phyloP scores from a whole-genome alignment of 805 yeast genomes.

The Cyberlindnera saturnus region DNA sequence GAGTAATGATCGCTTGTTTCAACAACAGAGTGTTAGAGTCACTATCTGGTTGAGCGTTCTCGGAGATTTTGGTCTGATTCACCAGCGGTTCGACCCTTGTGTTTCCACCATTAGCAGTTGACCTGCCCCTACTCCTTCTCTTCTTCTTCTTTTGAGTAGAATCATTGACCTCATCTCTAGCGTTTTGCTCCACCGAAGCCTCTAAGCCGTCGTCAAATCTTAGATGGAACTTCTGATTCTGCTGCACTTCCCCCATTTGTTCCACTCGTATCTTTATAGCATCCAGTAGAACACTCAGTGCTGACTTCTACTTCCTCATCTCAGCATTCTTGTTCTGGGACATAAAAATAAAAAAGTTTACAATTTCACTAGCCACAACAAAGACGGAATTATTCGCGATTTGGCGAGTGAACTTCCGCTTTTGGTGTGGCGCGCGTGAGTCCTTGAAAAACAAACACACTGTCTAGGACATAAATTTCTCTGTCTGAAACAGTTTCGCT shows the following conservation, averaged over 20 bases:
- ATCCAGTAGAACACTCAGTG: too few relatives aligned
- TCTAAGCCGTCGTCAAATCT: conserved; percentile 5
- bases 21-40: background rate
- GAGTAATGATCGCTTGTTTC: background rate
- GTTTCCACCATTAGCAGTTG: background rate
- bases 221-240: conserved; percentile 9
- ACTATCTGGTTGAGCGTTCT: background rate
- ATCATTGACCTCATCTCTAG: background rate
- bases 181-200: background rate
- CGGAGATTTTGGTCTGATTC: background rate
- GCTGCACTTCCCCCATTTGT: background rate
- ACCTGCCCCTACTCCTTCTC: conserved; percentile 11
- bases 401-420: too few relatives aligned
- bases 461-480: too few relatives aligned
- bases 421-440: too few relatives aligned
- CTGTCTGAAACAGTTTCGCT: too few relatives aligned
- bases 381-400: too few relatives aligned
- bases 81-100: background rate
- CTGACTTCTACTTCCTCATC: too few relatives aligned
- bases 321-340: too few relatives aligned
- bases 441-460: too few relatives aligned
- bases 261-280: background rate
- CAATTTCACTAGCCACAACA: too few relatives aligned
- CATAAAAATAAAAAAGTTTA: too few relatives aligned
- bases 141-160: conserved; percentile 11